These are phyloP conservation scores for Podospora fimiseda DNA, from an alignment of 495 filamentous ascomycete species.

Conservation along the genomic window DNA sequence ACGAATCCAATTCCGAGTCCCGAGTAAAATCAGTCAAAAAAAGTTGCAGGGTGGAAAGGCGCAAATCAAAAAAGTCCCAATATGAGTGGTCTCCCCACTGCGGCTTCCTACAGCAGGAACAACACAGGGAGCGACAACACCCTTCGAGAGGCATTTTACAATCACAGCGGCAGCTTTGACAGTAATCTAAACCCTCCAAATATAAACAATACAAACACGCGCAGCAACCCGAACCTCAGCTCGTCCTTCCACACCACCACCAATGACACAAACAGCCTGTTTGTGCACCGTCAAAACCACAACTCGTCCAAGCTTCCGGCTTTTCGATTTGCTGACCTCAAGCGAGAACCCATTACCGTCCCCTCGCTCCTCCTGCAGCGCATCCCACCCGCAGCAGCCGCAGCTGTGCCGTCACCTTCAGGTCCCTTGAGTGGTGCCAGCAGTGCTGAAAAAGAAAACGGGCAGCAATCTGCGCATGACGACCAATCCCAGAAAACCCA, in stretches of 20 bases:
- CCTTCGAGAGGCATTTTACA: not conserved
- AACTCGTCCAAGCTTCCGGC: slow-evolving; percentile 46
- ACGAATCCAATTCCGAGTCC: not conserved
- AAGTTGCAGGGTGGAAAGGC: not conserved
- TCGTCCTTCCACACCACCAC: slow-evolving; percentile 10
- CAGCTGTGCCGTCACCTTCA: slow-evolving; percentile 19
- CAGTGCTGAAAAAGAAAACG: slow-evolving; percentile 15
- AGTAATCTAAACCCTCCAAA: not conserved
- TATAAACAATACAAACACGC: slow-evolving; percentile 13
- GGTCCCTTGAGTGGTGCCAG: not conserved
- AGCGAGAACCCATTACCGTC: slow-evolving; percentile 32
- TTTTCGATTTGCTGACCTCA: slow-evolving; percentile 44
- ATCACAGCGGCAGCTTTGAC: not conserved
- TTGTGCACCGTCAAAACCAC: slow-evolving; percentile 43
- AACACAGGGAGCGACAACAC: not conserved
- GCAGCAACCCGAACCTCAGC: slow-evolving; percentile 10
- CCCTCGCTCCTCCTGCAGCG: slow-evolving; percentile 31
- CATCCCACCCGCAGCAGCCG: slow-evolving; percentile 34
- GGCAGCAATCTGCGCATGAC: slow-evolving; percentile 17
- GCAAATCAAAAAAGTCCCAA: not conserved
- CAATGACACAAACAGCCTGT: slow-evolving; percentile 21
- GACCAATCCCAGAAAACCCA: slow-evolving; percentile 22
- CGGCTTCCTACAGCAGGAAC: slow-evolving; percentile 8
- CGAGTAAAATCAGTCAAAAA: not conserved
- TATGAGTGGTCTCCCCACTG: slow-evolving; percentile 11